Evolutionary conservation across 768 basidiomycete species (phyloP), one percentile per base, ranked within the genome.

Genomic region (Rubroboletus satanas): DNA sequence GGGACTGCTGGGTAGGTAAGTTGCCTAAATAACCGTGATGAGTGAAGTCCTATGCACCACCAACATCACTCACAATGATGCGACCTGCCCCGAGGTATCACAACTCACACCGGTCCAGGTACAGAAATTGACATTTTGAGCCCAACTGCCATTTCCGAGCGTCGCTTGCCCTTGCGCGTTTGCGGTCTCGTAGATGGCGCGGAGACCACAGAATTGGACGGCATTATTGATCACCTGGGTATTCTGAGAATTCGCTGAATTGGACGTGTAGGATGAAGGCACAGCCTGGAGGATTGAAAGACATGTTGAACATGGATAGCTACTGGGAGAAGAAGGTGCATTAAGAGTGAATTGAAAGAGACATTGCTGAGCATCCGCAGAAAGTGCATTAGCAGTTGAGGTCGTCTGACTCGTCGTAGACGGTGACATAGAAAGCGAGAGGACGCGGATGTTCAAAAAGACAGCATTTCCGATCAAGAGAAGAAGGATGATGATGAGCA

Each of bases 1-100:
- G 80, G 79, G 10, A 82, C 72, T 7, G 72, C 78, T 8, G 79
- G 79, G 56, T 75, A 79, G 0, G 71, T 73, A 28, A 81, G 66
- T 55, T 68, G 67, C 50, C 68, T 79, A 58, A 35, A 48, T 2
- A 21, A 36, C 1, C 21, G 15, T 17, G 18, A 36, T 55, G 31
- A 56, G 45, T 11, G 18, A 51, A 5, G 42, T 21, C 9, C 14
- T 33, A 12, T 7, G 37, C 23, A 44, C 36, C 1, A 5, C 32
- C 37, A 18, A 15, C 9, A 37, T 7, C 29, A 73, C 79, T 59
- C 39, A 80, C 79, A 81, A 54, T 8, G 72, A 73, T 15, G 70
- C 63, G 4, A 81, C 72, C 29, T 65, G 60, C 4, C 78, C 79
- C 23, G 68, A 65, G 5, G 67, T 62, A 60, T 76, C 73, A 56